phyloP scores from a whole-genome alignment of 2,329 filamentous ascomycete species.

The Colletotrichum falcatum region DNA sequence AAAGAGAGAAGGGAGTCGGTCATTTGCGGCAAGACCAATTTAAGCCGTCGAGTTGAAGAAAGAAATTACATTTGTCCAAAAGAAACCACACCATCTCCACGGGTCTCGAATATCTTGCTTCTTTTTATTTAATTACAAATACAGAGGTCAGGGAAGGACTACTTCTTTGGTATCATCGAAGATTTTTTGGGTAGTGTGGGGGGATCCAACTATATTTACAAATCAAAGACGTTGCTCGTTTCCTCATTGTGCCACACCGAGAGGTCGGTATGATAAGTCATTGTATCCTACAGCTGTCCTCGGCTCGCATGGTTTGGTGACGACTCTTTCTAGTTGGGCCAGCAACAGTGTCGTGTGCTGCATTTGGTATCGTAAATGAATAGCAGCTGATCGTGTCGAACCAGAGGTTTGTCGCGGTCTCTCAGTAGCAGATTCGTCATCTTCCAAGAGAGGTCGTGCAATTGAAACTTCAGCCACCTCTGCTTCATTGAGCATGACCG shows the following conservation, averaged over 20 bases:
- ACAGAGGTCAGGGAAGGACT: slow-evolving; percentile 22
- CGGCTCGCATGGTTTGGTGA: not conserved
- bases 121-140: slow-evolving; percentile 34
- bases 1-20: not conserved
- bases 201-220: slow-evolving; percentile 17
- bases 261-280: slow-evolving; percentile 1
- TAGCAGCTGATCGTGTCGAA: slow-evolving; percentile 10
- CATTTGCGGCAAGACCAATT: not conserved
- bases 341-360: slow-evolving; percentile 17
- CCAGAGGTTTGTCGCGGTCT: not conserved
- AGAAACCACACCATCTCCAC: slow-evolving; percentile 1
- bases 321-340: slow-evolving; percentile 13
- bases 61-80: slow-evolving; percentile 10
- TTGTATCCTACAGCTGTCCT: slow-evolving; percentile 1
- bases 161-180: slow-evolving; percentile 34
- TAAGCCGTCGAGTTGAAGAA: not conserved
- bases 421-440: not conserved
- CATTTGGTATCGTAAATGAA: slow-evolving; percentile 10
- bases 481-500: slow-evolving; percentile 37
- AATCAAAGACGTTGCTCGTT: slow-evolving; percentile 25
- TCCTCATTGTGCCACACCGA: slow-evolving; percentile 4
- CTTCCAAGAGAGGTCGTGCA: not conserved
- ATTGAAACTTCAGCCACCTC: not conserved
- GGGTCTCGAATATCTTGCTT: slow-evolving; percentile 3
- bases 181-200: not conserved